Base-by-base conservation (phyloP, 192 early-diverging fungal genomes). In the Umbelopsis isabellina region DNA sequence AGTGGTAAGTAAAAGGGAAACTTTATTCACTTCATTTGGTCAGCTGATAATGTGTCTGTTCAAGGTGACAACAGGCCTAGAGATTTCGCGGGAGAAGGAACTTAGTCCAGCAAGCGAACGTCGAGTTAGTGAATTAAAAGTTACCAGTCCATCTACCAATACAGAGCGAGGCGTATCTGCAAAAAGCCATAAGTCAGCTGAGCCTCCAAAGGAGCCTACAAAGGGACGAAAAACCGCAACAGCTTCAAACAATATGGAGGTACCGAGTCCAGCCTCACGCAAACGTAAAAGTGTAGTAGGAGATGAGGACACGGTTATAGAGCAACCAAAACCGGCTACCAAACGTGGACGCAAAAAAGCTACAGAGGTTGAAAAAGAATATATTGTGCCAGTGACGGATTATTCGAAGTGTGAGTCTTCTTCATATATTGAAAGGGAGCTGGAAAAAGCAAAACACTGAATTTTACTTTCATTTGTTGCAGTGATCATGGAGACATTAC, bases 371-470 rank as follows among this genome's bases (percentile, higher is more conserved):
- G 55, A 61, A n/a, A 61, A 61, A 35, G 55, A 27, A 37, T 15
- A 25, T 2, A 25, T 61, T 25, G 30, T 61, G 18, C 55, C 55
- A 61, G 30, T 61, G 30, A 61, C 55, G 4, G 55, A 61, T 7
- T 61, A 61, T 61, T 35, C 55, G 13, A 61, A 61, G 30, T 35
- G 55, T 61, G 33, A 61, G 55, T 12, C 3, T 25, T 30, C 27
- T 30, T 2, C 27, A 30, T 30, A 30, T 30, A 30, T 2, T 1
- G 27, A 3, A 30, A 30, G 27, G 27, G 27, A 35, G 18, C 16
- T 33, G 16, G 27, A 10, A 61, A 3, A 9, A 4, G 8, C 25
- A 55, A 25, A 21, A 27, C 0, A 61, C 27, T 61, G n/a, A n/a
- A 61, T 30, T 10, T n/a, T 5, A 16, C 18, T 49, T 49, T 21